These are phyloP conservation scores for Saposhnikovia divaricata DNA, from an alignment of 129 eudicot species.

Conservation along the genomic window DNA sequence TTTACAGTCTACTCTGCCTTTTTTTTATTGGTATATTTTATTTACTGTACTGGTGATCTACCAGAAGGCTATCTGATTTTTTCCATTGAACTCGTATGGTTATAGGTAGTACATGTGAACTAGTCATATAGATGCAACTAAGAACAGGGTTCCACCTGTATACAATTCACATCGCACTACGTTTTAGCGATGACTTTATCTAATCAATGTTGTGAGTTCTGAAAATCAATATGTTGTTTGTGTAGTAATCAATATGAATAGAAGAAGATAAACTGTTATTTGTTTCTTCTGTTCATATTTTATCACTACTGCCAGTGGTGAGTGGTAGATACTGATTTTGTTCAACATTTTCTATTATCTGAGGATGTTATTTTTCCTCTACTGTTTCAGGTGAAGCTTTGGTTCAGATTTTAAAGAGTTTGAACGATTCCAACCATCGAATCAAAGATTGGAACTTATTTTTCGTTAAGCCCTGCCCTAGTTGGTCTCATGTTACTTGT, in stretches of 20 bases:
- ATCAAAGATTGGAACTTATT: slow-evolving; percentile 50
- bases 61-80: neutral
- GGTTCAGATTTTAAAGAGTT: slow-evolving; percentile 33
- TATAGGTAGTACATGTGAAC: neutral
- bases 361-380: slow-evolving; percentile 6
- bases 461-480: slow-evolving; percentile 76
- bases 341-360: neutral
- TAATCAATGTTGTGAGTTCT: neutral
- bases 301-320: neutral
- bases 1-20: neutral
- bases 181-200: neutral
- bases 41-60: neutral
- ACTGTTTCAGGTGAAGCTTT: slow-evolving; percentile 58
- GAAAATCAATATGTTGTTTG: neutral
- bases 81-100: neutral
- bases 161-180: neutral
- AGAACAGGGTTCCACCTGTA: neutral
- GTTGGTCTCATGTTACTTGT: slow-evolving; percentile 92
- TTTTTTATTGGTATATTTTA: neutral
- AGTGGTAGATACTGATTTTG: neutral
- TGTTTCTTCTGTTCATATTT: neutral
- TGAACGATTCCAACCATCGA: slow-evolving; percentile 54
- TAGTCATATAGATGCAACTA: neutral
- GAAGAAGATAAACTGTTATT: neutral
- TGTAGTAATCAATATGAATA: neutral